These are phyloP conservation scores for Pugionium dolabratum DNA, from an alignment of 345 rosid genomes.

Conservation along the genomic window DNA sequence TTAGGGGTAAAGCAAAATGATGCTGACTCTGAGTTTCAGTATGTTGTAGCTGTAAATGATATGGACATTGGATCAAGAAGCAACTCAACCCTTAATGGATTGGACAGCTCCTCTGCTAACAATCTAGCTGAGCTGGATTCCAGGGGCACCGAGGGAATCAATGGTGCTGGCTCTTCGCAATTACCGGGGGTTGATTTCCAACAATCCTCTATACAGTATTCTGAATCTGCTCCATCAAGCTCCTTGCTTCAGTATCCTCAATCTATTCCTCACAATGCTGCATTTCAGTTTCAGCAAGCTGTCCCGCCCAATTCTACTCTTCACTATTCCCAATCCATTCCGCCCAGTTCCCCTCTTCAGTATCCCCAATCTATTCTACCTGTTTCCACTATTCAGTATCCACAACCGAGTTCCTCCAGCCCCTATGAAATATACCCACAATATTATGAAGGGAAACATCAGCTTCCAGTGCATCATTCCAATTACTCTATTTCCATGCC, in stretches of 20 bases:
- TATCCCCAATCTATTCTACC: slow-evolving; percentile 34
- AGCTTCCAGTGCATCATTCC: slow-evolving; percentile 46
- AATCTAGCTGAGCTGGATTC: slow-evolving; percentile 56
- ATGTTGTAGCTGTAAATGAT: slow-evolving; percentile 75
- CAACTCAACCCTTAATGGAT: slow-evolving; percentile 48
- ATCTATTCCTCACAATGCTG: slow-evolving; percentile 46
- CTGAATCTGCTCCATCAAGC: slow-evolving; percentile 40
- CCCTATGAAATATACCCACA: slow-evolving; percentile 54
- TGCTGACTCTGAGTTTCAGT: slow-evolving; percentile 71
- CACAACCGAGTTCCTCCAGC: slow-evolving; percentile 50
- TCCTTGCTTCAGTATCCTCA: slow-evolving; percentile 57
- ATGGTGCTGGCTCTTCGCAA: slow-evolving; percentile 45
- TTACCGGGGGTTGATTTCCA: slow-evolving; percentile 42
- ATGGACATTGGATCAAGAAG: slow-evolving; percentile 67
- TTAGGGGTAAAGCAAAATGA: slow-evolving; percentile 49
- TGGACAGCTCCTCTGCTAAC: slow-evolving; percentile 55
- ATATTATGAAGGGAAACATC: slow-evolving; percentile 49
- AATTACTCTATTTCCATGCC: slow-evolving; percentile 45
- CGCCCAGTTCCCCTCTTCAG: slow-evolving; percentile 35
- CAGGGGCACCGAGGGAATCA: slow-evolving; percentile 43
- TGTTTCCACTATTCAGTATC: slow-evolving; percentile 41
- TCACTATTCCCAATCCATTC: slow-evolving; percentile 35
- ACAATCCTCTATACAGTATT: slow-evolving; percentile 46
- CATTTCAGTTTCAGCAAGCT: slow-evolving; percentile 37
- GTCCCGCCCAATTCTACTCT: slow-evolving; percentile 35